Conservation (phyloP, 192 early-diverging fungal species). For the Lobulomyces angularis region DNA sequence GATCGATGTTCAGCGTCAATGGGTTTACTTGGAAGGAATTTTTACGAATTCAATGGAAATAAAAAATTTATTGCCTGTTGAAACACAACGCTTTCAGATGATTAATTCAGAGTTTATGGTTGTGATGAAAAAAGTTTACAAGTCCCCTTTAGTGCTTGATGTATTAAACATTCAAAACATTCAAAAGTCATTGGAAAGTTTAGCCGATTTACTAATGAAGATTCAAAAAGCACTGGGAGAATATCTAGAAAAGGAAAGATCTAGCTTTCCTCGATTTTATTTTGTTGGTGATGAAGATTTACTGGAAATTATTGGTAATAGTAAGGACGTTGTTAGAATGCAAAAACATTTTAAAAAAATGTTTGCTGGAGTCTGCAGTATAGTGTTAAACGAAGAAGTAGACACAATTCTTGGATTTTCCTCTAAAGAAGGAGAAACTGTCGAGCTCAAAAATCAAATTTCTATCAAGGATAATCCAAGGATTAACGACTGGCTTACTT, state of each 20-base stretch:
- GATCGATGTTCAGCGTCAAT: constrained; percentile 99
- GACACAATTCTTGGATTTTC: constrained; percentile 65
- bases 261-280: constrained; percentile 98
- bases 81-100: constrained; percentile 89
- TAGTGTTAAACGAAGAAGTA: constrained; percentile 73
- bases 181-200: constrained; percentile 87
- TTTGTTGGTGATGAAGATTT: constrained; percentile 99
- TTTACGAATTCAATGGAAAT: constrained; percentile 95
- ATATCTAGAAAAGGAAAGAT: constrained; percentile 92
- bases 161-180: constrained; percentile 85
- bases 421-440: constrained; percentile 85
- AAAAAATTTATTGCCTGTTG: constrained; percentile 89
- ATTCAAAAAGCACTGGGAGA: constrained; percentile 99
- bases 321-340: constrained; percentile 86
- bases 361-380: constrained; percentile 89
- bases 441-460: constrained; percentile 65
- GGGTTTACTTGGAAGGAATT: constrained; percentile 99
- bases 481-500: constrained; percentile 95
- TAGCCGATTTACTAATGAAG: constrained; percentile 82
- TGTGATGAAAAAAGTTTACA: constrained; percentile 98
- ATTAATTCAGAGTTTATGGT: constrained; percentile 97
- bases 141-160: constrained; percentile 93
- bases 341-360: constrained; percentile 99
- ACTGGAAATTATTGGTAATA: constrained; percentile 99
- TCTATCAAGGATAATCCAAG: constrained; percentile 70